Base-by-base conservation (phyloP, 768 basidiomycete species). In the Xanthoconium stramineum region DNA sequence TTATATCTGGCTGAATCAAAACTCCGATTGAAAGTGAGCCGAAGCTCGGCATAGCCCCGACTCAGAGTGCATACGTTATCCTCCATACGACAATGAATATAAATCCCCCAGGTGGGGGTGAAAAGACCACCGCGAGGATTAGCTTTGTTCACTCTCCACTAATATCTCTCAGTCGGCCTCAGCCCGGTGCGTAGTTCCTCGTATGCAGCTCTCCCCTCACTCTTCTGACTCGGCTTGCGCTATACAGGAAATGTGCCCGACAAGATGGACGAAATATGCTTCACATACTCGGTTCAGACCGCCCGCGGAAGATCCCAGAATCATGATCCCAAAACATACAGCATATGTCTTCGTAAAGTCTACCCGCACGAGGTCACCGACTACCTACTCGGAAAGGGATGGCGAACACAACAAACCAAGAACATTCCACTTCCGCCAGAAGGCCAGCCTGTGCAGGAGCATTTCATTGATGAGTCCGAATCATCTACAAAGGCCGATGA, bases 301-400 rank as follows among this genome's bases (percentile, higher is more conserved):
- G 72, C 84, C 44, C 76, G 69, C 19, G 82, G 83, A 42, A 78
- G 85, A 38, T 71, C 78, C 9, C 72, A 82, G 55, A 67, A 69
- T 46, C 75, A 78, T 38, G 75, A 80, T 45, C 84, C 86, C 5
- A 73, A 72, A 52, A 86, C 84, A 62, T 76, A 80, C 46, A 79
- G 84, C 42, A 68, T 86, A 20, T 86, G 85, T 64, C 72, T 88
- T 49, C 84, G 86, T 53, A 83, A 80, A 61, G 81, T 88, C 61
- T 83, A 84, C 63, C 78, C 83, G 1, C 84, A 86, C 65, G 86
- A 88, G 73, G 78, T 88, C n/a, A 59, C 77, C 74, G 62, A 83
- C 80, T 64, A 71, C 78, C 52, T 74, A 74, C 69, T 69, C 24
- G 66, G 67, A 66, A 72, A 45, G 71, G 73, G 65, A 44, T 59